These are phyloP conservation scores for Carex myosuroides DNA, from an alignment of 176 grass and related monocot genomes.

Conservation along the genomic window DNA sequence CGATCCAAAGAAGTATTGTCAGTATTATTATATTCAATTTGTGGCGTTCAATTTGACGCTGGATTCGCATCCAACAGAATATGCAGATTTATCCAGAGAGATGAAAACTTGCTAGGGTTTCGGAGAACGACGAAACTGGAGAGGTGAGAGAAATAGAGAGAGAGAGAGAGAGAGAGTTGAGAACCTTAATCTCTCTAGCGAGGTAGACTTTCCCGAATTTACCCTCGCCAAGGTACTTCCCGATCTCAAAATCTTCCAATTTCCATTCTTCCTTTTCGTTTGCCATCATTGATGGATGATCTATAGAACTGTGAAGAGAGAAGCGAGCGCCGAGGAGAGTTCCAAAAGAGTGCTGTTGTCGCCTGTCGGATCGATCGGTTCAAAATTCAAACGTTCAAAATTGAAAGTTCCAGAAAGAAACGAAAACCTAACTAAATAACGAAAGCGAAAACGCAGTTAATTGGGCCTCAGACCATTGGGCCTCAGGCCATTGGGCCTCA, in stretches of 20 bases:
- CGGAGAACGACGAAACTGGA: not conserved
- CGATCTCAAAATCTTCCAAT: slow-evolving; percentile 67
- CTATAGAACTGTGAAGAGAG: not conserved
- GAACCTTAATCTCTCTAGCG: slow-evolving; percentile 71
- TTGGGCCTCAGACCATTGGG: not conserved
- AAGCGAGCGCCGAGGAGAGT: not conserved
- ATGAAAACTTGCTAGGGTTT: slow-evolving; percentile 15
- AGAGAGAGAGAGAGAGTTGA: not conserved
- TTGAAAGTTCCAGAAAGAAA: not conserved
- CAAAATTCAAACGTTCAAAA: not conserved
- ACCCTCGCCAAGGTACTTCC: slow-evolving; percentile 71
- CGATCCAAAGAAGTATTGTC: not conserved
- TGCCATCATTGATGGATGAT: not conserved
- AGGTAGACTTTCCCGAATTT: slow-evolving; percentile 95
- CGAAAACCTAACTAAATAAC: not conserved
- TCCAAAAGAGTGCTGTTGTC: not conserved
- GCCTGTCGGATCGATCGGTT: no score
- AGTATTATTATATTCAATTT: not conserved
- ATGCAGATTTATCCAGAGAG: not conserved
- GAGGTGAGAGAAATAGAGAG: not conserved
- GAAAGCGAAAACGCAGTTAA: not conserved
- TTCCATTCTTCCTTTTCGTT: slow-evolving; percentile 47
- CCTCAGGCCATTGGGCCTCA: not conserved
- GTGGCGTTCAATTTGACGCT: no score
- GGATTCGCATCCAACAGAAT: not conserved